A percentile compares a stretch with the other conserved stretches of the same genome.
These are phyloP conservation scores for Phellopilus nigrolimitatus DNA, from an alignment of 1,284 basidiomycete species.

Conservation along the genomic window DNA sequence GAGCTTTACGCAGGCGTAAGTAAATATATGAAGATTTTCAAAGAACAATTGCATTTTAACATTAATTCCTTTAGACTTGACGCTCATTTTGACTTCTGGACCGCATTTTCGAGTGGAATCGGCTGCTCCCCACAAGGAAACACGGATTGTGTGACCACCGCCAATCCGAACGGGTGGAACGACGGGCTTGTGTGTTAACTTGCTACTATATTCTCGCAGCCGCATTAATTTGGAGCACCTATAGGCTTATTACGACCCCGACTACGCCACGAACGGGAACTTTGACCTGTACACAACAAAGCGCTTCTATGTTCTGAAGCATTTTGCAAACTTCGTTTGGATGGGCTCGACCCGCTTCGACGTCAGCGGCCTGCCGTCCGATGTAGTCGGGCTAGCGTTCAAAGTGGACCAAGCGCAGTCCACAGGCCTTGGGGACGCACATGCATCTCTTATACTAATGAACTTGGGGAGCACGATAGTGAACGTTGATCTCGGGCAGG, in stretches of 20 bases:
- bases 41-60: constrained; percentile 8
- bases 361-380: constrained; percentile 18
- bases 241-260: constrained; percentile 25
- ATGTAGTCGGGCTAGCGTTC: constrained; percentile 22
- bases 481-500: constrained; percentile 8
- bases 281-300: constrained; percentile 23
- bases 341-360: constrained; percentile 20
- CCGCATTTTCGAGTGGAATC: constrained; percentile 26
- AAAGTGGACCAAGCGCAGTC: constrained; percentile 3
- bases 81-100: constrained; percentile 29
- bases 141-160: constrained; percentile 17
- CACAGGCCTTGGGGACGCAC: constrained; percentile 8
- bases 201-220: background rate
- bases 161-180: constrained; percentile 24
- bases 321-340: constrained; percentile 22
- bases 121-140: constrained; percentile 25
- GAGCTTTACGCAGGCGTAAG: constrained; percentile 25
- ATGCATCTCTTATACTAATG: constrained; percentile 16
- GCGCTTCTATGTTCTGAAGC: constrained; percentile 24
- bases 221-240: constrained; percentile 2
- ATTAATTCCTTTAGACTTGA: no score
- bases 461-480: constrained; percentile 11
- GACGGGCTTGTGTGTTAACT: constrained; percentile 19
- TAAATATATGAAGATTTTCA: background rate
- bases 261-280: constrained; percentile 22